Base-by-base conservation (phyloP, 306 rosid species). In the Geum urbanum region DNA sequence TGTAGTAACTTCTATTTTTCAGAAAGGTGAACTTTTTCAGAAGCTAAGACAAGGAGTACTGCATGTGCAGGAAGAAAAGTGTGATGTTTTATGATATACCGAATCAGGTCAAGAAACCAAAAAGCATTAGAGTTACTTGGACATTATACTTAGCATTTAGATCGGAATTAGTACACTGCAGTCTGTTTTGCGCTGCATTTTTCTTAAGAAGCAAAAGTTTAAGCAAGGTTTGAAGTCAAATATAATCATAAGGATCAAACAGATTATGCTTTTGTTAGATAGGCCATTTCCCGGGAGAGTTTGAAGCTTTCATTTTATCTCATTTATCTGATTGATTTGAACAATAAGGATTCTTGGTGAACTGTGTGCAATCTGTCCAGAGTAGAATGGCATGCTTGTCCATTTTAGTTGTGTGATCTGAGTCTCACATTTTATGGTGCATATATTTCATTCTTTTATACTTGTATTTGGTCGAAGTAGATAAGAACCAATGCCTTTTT, bases 401-500 rank as follows among this genome's bases (percentile, higher is more conserved):
- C 53, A 5, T 32, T 13, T 45, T 46, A 16, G 27, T 46, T 47
- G 64, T 48, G 62, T 8, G 12, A 44, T 47, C 49, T 32, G 66
- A 32, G 20, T 39, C 48, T 32, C 57, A 48, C 49, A 46, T 16
- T 35, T 46, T 14, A 22, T 43, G 22, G 24, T 22, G 35, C 12
- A 9, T 47, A 20, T 62, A 13, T 46, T 74, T 7, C 48, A 8
- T 46, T 10, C 53, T 50, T 20, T 44, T 43, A 32, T 27, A 15
- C 7, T 50, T 50, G 43, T 7, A 35, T 35, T 47, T 74, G 55
- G 8, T 64, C 43, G 70, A 70, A 53, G 59, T 58, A 46, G 44
- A 57, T 56, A 24, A 37, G 45, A 69, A 53, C 63, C 73, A 52
- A 16, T 70, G 50, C 40, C 69, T 50, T 78, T 57, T 74, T 75